These are phyloP conservation scores for Neonectria neomacrospora DNA, from an alignment of 2,329 filamentous ascomycete genomes.

Conservation along the genomic window DNA sequence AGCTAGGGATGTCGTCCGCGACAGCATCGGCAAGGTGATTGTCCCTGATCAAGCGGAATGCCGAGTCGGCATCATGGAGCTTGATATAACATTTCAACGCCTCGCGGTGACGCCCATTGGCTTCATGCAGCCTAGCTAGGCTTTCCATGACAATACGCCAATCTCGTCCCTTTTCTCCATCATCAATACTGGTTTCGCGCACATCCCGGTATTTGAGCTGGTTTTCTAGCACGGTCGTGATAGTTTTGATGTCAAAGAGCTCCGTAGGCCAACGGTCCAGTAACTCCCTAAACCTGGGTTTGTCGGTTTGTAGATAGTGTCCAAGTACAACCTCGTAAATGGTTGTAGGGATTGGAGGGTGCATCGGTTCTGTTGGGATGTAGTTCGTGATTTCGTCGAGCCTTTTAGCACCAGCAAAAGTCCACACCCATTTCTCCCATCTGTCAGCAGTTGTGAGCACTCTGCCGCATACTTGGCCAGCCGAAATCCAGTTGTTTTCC, in stretches of 20 bases:
- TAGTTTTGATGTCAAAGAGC: slow-evolving; percentile 80
- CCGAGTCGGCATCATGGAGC: slow-evolving; percentile 90
- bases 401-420: slow-evolving; percentile 85
- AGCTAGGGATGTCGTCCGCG: slow-evolving; percentile 87
- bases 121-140: slow-evolving; percentile 85
- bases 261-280: slow-evolving; percentile 87
- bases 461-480: slow-evolving; percentile 83
- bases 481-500: slow-evolving; percentile 77
- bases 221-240: slow-evolving; percentile 83
- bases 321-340: slow-evolving; percentile 91
- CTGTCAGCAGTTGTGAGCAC: slow-evolving; percentile 81
- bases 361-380: slow-evolving; percentile 81
- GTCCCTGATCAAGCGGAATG: slow-evolving; percentile 86
- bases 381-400: slow-evolving; percentile 90
- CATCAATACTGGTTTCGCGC: slow-evolving; percentile 79
- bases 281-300: slow-evolving; percentile 78
- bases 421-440: slow-evolving; percentile 98
- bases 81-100: slow-evolving; percentile 90
- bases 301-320: slow-evolving; percentile 86
- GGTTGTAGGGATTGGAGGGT: slow-evolving; percentile 80
- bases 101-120: slow-evolving; percentile 82
- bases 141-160: slow-evolving; percentile 92
- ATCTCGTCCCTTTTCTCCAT: slow-evolving; percentile 77
- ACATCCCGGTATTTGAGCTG: slow-evolving; percentile 82
- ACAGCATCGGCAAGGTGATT: slow-evolving; percentile 91